Percentiles rank a stretch among this genome's conserved stretches.
Conservation (phyloP, 1,284 basidiomycete species). For the Chiua sp. region DNA sequence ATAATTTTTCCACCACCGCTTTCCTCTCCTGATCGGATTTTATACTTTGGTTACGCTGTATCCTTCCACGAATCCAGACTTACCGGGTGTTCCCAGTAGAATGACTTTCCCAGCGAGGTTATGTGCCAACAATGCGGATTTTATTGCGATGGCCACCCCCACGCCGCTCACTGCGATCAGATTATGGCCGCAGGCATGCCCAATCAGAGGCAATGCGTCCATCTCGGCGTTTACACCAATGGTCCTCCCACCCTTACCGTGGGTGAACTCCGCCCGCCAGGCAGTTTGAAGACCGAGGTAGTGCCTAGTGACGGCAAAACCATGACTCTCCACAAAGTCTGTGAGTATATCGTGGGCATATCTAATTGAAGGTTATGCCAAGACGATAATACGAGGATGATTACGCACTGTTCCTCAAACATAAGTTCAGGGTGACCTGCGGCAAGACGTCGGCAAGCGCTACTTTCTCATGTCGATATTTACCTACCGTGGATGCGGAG, state of each 20-base stretch:
- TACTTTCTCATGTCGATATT: neutral
- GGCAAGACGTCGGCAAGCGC: slow-evolving; percentile 4
- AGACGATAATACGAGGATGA: neutral
- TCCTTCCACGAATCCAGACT: slow-evolving; percentile 13
- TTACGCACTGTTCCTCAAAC: slow-evolving; percentile 58
- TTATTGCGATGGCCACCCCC: slow-evolving; percentile 76
- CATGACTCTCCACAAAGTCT: slow-evolving; percentile 60
- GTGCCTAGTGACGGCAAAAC: slow-evolving; percentile 65
- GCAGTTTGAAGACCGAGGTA: slow-evolving; percentile 77
- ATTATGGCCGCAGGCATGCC: slow-evolving; percentile 88
- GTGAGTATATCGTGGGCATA: slow-evolving; percentile 64
- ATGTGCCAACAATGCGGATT: slow-evolving; percentile 67
- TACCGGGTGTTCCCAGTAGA: slow-evolving; percentile 86
- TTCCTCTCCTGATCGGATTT: slow-evolving; percentile 67
- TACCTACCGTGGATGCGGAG: slow-evolving; percentile 61
- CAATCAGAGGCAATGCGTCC: slow-evolving; percentile 67
- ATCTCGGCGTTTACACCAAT: slow-evolving; percentile 76
- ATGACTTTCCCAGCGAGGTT: slow-evolving; percentile 75
- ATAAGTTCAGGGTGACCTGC: slow-evolving; percentile 61
- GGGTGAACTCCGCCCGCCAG: slow-evolving; percentile 73
- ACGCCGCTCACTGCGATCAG: slow-evolving; percentile 85
- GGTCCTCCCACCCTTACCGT: slow-evolving; percentile 62
- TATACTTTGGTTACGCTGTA: slow-evolving; percentile 13
- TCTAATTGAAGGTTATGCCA: slow-evolving; percentile 36
- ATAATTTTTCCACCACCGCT: slow-evolving; percentile 78